Conservation (phyloP, 441 rosid species). For the Brassica hybrid region DNA sequence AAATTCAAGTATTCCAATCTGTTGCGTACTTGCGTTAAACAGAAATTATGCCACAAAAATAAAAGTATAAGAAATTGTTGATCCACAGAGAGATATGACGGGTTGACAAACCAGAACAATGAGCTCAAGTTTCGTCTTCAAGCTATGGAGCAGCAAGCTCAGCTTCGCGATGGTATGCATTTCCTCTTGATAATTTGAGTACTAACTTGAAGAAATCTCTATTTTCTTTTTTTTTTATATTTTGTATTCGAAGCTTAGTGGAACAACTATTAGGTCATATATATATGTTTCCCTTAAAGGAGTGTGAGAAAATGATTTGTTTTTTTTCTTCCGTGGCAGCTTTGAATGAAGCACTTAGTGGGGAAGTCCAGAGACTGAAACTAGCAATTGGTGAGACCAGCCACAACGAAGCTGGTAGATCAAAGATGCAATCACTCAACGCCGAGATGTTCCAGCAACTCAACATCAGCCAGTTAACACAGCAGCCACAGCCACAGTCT, state of each 20-base stretch:
- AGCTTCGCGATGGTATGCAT: constrained; percentile 83
- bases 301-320: neutral
- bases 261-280: neutral
- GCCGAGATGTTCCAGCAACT: constrained; percentile 68
- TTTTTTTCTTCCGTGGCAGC: constrained; percentile 51
- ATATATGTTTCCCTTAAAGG: neutral
- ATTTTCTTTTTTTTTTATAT: neutral
- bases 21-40: neutral
- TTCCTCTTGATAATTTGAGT: neutral
- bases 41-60: neutral
- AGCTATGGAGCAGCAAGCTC: constrained; percentile 97
- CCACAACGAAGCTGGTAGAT: constrained; percentile 52
- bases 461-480: constrained; percentile 47
- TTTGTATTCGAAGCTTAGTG: neutral
- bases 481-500: constrained; percentile 34
- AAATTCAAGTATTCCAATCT: neutral
- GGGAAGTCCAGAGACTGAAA: constrained; percentile 86
- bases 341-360: constrained; percentile 83
- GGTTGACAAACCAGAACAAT: constrained; percentile 92
- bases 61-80: neutral
- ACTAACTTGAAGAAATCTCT: constrained; percentile 8
- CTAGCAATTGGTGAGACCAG: constrained; percentile 58
- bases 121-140: constrained; percentile 96
- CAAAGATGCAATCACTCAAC: constrained; percentile 59
- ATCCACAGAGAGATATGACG: constrained; percentile 79